phyloP scores from a whole-genome alignment of 192 early-diverging fungal genomes.

The Coemansia sp. region DNA sequence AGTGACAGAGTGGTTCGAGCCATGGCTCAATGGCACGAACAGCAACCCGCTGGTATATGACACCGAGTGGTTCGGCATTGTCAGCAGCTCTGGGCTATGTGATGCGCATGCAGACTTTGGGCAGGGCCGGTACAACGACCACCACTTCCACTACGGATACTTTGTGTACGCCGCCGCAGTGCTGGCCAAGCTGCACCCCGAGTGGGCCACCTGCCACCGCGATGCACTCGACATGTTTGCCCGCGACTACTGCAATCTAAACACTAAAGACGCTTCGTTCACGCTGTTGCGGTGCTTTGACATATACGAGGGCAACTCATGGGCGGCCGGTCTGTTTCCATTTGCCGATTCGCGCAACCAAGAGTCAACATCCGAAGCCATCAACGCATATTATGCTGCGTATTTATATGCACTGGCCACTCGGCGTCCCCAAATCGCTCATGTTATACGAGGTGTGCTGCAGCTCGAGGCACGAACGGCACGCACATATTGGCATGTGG shows the following conservation, averaged over 20 bases:
- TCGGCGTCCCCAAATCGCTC: conserved; percentile 30
- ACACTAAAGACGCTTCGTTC: conserved; percentile 33
- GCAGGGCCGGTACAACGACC: conserved; percentile 59
- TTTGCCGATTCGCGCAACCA: conserved; percentile 58
- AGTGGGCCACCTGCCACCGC: conserved; percentile 20
- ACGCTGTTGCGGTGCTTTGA: conserved; percentile 59
- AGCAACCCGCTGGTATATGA: conserved; percentile 41
- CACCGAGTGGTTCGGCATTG: conserved; percentile 51
- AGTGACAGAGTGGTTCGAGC: conserved; percentile 31
- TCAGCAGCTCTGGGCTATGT: conserved; percentile 26
- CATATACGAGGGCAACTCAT: conserved; percentile 62
- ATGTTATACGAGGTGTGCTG: conserved; percentile 29
- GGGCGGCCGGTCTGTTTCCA: conserved; percentile 57
- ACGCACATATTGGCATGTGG: conserved; percentile 56
- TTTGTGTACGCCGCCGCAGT: conserved; percentile 55
- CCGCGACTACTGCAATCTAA: conserved; percentile 56
- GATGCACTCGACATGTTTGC: conserved; percentile 29
- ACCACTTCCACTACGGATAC: conserved; percentile 62
- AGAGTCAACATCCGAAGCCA: conserved; percentile 57
- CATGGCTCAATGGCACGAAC: conserved; percentile 43
- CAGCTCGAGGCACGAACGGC: conserved; percentile 49
- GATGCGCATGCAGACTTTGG: conserved; percentile 54
- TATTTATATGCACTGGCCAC: conserved; percentile 43
- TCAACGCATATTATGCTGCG: conserved; percentile 58
- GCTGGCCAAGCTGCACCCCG: conserved; percentile 36